phyloP scores from a whole-genome alignment of 768 basidiomycete species.

The Russula dissimulans region DNA sequence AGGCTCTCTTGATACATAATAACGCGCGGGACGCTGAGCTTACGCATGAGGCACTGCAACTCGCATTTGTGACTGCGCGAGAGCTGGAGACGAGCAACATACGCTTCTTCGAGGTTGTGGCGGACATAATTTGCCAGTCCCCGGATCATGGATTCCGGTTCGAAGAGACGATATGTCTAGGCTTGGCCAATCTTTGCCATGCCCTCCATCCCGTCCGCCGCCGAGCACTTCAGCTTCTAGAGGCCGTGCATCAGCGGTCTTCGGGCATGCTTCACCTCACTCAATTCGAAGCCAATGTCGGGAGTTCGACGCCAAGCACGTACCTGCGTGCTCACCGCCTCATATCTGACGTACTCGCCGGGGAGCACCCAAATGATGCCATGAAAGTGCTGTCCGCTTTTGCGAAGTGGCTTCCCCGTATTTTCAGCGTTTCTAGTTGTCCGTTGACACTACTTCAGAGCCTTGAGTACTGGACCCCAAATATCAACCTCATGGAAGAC shows the following conservation, averaged over 20 bases:
- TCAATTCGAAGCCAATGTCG: conserved; percentile 63
- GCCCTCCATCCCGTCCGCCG: conserved; percentile 51
- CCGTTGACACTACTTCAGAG: conserved; percentile 62
- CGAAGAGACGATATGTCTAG: conserved; percentile 65
- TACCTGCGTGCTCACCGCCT: conserved; percentile 75
- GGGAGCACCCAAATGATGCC: conserved; percentile 61
- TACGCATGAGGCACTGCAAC: conserved; percentile 53
- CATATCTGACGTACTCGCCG: conserved; percentile 70
- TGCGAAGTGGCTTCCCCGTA: conserved; percentile 59
- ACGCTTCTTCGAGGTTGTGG: conserved; percentile 71
- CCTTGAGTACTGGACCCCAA: conserved; percentile 76
- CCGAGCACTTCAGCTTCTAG: conserved; percentile 72
- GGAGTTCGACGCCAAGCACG: conserved; percentile 62
- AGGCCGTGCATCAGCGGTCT: conserved; percentile 57
- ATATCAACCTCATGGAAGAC: conserved; percentile 63
- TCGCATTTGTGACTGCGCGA: conserved; percentile 54
- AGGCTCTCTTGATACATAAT: conserved; percentile 52
- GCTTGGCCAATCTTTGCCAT: conserved; percentile 79
- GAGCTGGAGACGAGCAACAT: conserved; percentile 46
- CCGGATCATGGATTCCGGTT: conserved; percentile 57
- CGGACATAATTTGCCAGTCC: conserved; percentile 52
- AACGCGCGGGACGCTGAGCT: conserved; percentile 43
- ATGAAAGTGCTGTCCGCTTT: conserved; percentile 60
- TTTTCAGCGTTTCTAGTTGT: conserved; percentile 42
- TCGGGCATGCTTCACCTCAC: conserved; percentile 61